These are phyloP conservation scores for Vigna angularis DNA, from an alignment of 306 rosid species.

Conservation along the genomic window DNA sequence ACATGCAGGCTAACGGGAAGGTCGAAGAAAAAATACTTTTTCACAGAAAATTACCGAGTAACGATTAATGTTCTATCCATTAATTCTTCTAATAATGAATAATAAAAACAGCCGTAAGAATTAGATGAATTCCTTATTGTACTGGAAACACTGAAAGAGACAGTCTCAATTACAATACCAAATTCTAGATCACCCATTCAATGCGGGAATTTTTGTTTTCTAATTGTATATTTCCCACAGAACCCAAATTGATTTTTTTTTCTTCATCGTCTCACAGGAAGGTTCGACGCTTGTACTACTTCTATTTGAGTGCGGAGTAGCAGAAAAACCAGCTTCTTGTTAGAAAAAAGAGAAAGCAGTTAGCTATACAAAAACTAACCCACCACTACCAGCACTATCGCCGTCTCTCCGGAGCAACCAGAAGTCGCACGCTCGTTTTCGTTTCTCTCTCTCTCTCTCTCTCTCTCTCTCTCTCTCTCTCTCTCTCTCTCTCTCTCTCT, in stretches of 20 bases:
- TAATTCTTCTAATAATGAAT: constrained; percentile 35
- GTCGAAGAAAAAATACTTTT: constrained; percentile 60
- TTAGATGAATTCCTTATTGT: constrained; percentile 43
- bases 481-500: constrained; percentile 30
- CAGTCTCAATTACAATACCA: constrained; percentile 32
- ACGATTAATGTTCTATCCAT: constrained; percentile 34
- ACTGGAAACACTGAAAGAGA: constrained; percentile 45
- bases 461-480: not conserved
- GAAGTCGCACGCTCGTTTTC: constrained; percentile 48
- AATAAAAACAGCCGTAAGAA: constrained; percentile 46
- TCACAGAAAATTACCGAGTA: constrained; percentile 39
- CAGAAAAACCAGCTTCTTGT: constrained; percentile 50
- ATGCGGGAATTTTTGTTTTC: constrained; percentile 3
- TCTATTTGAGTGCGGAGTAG: constrained; percentile 21
- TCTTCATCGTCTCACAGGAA: constrained; percentile 27
- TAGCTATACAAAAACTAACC: constrained; percentile 41
- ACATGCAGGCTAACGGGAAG: constrained; percentile 52
- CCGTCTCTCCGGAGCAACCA: constrained; percentile 32
- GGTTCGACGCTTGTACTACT: constrained; percentile 38
- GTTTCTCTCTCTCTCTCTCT: not conserved
- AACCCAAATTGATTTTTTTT: not conserved
- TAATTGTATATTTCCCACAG: not conserved
- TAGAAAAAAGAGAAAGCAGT: constrained; percentile 46
- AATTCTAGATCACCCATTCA: constrained; percentile 16
- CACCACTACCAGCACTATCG: not conserved